Base-by-base conservation (phyloP, 2,329 filamentous ascomycete genomes). In the Blastomyces silverae region DNA sequence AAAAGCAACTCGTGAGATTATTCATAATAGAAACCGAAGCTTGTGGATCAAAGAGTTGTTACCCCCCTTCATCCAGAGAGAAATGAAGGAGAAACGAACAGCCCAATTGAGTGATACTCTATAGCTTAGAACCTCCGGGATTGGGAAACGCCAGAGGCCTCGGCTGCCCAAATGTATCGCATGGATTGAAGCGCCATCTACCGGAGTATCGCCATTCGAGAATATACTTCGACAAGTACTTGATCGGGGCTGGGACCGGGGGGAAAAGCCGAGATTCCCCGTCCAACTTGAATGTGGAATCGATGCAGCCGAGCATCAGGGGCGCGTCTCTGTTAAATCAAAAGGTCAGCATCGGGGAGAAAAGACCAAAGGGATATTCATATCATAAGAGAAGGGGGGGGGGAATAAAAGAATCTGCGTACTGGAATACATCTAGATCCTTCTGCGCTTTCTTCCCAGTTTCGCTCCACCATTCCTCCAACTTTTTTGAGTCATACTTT, bases 291-390 rank as follows among this genome's bases (percentile, higher is more conserved):
- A 72, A 71, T 1, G 66, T 66, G 48, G 64, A 67, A 64, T 73
- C 71, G 42, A 66, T 64, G 61, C 69, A 72, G 11, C 67, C 68
- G 20, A 73, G 64, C 25, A 65, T 65, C 60, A 69, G 64, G 15
- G 69, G 64, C 1, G 55, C 64, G 46, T 64, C 65, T n/a, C 65
- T 68, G 64, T 66, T 39, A 13, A 68, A 37, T 69, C 42, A 34
- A 7, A 37, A 25, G 13, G 13, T 48, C 7, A 61, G 25, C 10
- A n/a, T 37, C 37, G 15, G 44, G 44, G 7, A 37, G 2, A n/a
- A 13, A n/a, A 7, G 25, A 37, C 42, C 13, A 13, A 53, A 28
- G 13, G 1, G 50, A 31, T 53, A 7, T 28, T 2, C 15, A n/a
- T 39, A 39, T 39, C 37, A 63, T 34, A 25, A 25, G 7, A 55